These are phyloP conservation scores for Puccinia polysora DNA, from an alignment of 1,284 basidiomycete genomes.

Conservation along the genomic window DNA sequence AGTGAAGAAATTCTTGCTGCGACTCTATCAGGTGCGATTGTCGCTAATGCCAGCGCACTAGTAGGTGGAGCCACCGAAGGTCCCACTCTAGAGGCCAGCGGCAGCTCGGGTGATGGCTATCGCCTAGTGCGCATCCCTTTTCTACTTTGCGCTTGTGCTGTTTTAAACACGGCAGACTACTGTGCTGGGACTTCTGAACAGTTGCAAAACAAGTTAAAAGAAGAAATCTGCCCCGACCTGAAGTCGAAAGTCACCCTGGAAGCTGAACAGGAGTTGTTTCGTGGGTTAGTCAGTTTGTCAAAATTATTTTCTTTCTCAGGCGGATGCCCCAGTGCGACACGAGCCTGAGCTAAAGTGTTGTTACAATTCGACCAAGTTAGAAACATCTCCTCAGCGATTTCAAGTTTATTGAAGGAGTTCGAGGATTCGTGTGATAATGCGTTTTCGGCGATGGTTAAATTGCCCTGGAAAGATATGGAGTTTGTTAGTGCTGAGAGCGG, in stretches of 20 bases:
- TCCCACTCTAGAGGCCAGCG: slow-evolving; percentile 6
- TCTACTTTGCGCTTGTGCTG: slow-evolving; percentile 73
- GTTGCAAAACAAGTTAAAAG: slow-evolving; percentile 85
- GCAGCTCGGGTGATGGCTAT: too few relatives aligned
- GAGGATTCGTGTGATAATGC: slow-evolving; percentile 72
- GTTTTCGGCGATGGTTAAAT: slow-evolving; percentile 68
- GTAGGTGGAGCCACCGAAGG: not conserved
- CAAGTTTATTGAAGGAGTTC: slow-evolving; percentile 71
- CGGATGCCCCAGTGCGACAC: too few relatives aligned
- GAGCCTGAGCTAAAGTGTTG: too few relatives aligned
- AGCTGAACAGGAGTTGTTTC: slow-evolving; percentile 78
- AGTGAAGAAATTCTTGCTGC: slow-evolving; percentile 62
- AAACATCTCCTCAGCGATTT: slow-evolving; percentile 69
- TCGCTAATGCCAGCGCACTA: not conserved
- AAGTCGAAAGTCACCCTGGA: slow-evolving; percentile 76
- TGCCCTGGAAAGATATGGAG: slow-evolving; percentile 63
- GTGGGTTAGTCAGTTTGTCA: slow-evolving; percentile 60
- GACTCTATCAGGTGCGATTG: slow-evolving; percentile 5
- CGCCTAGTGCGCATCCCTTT: slow-evolving; percentile 71
- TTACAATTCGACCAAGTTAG: too few relatives aligned
- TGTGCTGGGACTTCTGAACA: slow-evolving; percentile 82
- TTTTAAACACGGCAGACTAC: slow-evolving; percentile 97
- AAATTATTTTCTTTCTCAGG: not conserved
- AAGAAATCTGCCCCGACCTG: slow-evolving; percentile 70
- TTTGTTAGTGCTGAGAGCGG: slow-evolving; percentile 73